These are phyloP conservation scores for Aquilaria agallochum DNA, from an alignment of 441 rosid genomes.

Conservation along the genomic window DNA sequence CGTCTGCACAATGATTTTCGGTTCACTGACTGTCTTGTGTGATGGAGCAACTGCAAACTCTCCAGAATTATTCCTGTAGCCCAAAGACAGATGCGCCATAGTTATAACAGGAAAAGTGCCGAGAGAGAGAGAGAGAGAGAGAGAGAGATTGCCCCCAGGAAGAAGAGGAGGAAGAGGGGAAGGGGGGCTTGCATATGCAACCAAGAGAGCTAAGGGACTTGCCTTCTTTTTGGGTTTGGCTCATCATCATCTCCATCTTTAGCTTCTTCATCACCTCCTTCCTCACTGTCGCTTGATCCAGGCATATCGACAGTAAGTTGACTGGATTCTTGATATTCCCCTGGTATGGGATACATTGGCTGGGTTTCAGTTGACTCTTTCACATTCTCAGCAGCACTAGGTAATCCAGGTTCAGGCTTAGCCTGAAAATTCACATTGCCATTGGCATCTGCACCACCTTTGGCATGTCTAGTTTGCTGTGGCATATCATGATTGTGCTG, in stretches of 20 bases:
- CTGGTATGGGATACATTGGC: slow-evolving; percentile 25
- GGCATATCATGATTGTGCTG: slow-evolving; percentile 63
- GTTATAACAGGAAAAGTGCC: background rate
- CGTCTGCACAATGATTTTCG: slow-evolving; percentile 62
- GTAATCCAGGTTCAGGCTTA: slow-evolving; percentile 32
- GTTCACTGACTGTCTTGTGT: slow-evolving; percentile 49
- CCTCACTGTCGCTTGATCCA: slow-evolving; percentile 56
- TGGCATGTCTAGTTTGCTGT: slow-evolving; percentile 45
- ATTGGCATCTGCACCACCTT: slow-evolving; percentile 35
- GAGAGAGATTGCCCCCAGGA: too few species aligned
- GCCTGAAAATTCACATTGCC: slow-evolving; percentile 38
- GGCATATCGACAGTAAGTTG: slow-evolving; percentile 25
- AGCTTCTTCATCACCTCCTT: slow-evolving; percentile 42
- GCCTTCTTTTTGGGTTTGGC: slow-evolving; percentile 50
- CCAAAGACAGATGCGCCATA: slow-evolving; percentile 7
- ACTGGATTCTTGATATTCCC: slow-evolving; percentile 31
- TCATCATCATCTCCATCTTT: slow-evolving; percentile 40
- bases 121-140: background rate
- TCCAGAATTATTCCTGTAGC: slow-evolving; percentile 40
- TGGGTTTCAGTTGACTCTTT: slow-evolving; percentile 22
- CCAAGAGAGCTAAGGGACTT: slow-evolving; percentile 13
- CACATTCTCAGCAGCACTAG: slow-evolving; percentile 22
- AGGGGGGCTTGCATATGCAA: background rate
- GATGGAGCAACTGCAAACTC: slow-evolving; percentile 26
- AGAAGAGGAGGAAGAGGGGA: too few species aligned